Conservation (phyloP, 345 rosid species). For the Capsella bursapastoris region DNA sequence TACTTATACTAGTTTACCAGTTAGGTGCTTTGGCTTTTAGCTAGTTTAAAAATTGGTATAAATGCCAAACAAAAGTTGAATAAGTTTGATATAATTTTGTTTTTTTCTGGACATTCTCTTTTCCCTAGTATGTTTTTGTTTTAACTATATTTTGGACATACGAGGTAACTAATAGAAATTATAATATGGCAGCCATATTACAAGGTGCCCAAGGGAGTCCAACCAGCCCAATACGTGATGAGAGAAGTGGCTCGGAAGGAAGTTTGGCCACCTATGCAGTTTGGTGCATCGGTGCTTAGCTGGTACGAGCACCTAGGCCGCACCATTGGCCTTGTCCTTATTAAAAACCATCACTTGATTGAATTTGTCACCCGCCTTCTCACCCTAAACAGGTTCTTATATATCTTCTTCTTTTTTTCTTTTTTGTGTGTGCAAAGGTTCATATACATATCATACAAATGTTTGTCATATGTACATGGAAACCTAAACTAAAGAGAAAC, state of each 20-base stretch:
- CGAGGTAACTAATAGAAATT: background rate
- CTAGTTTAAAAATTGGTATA: background rate
- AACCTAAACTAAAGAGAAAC: background rate
- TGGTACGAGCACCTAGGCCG: constrained; percentile 94
- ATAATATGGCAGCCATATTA: constrained; percentile 68
- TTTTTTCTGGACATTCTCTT: background rate
- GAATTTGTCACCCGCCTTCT: constrained; percentile 74
- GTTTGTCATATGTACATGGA: background rate
- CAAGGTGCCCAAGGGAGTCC: constrained; percentile 76
- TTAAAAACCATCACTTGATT: constrained; percentile 83
- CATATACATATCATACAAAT: background rate
- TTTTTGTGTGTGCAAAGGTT: too few species aligned
- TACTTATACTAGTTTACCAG: background rate
- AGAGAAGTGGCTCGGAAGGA: constrained; percentile 73
- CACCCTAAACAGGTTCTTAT: constrained; percentile 73
- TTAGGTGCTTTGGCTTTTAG: background rate
- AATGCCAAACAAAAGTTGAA: background rate
- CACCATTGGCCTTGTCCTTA: constrained; percentile 71
- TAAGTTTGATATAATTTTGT: background rate
- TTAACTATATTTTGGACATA: background rate
- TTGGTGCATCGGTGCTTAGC: constrained; percentile 82
- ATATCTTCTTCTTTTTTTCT: too few species aligned
- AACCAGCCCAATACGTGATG: constrained; percentile 77
- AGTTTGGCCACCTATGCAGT: constrained; percentile 84
- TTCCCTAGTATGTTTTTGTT: background rate